phyloP scores from a whole-genome alignment of 2,329 filamentous ascomycete species.

The Xylaria sp. region DNA sequence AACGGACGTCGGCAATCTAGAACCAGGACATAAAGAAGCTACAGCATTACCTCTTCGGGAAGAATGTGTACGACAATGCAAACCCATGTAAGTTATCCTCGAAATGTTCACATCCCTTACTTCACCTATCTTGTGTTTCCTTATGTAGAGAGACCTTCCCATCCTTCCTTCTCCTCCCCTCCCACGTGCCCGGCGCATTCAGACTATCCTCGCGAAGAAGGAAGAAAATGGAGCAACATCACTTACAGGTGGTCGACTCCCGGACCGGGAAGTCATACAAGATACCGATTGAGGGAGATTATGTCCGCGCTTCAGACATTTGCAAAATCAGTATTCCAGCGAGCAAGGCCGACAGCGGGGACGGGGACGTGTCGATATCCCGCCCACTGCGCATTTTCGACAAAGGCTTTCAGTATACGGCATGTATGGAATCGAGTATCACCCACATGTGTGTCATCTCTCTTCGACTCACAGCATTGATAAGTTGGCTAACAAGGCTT shows the following conservation, averaged over 20 bases:
- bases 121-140: constrained; percentile 4
- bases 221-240: constrained; percentile 25
- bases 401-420: constrained; percentile 31
- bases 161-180: background rate
- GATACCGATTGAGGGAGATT: constrained; percentile 29
- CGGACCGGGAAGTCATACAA: constrained; percentile 32
- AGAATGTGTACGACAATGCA: background rate
- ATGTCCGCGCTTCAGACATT: constrained; percentile 28
- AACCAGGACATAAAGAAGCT: constrained; percentile 20
- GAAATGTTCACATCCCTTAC: constrained; percentile 9
- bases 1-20: constrained; percentile 20
- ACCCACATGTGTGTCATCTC: constrained; percentile 28
- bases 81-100: constrained; percentile 2
- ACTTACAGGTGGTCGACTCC: constrained; percentile 30
- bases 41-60: too few relatives aligned
- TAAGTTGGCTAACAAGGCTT: background rate
- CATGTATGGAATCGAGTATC: constrained; percentile 34
- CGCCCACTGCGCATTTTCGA: constrained; percentile 28
- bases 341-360: constrained; percentile 3
- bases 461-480: background rate
- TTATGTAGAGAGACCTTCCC: constrained; percentile 7
- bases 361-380: constrained; percentile 7
- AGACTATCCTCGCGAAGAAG: background rate
- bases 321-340: constrained; percentile 25
- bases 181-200: background rate